These are phyloP conservation scores for Stemphylium vesicarium DNA, from an alignment of 2,329 filamentous ascomycete genomes.

Conservation along the genomic window DNA sequence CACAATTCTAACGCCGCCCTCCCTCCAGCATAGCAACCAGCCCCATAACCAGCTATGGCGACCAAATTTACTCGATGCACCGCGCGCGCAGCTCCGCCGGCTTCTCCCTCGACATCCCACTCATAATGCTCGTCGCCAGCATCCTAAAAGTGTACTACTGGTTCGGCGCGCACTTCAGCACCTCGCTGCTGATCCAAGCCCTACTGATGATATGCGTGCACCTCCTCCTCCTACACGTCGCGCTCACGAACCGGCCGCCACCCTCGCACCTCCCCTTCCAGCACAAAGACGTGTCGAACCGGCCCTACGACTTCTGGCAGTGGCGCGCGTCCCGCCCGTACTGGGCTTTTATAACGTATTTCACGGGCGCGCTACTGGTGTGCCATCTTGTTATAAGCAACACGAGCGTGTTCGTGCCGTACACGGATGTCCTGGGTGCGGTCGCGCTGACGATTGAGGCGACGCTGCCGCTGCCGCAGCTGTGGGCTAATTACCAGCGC, in stretches of 20 bases:
- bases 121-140: constrained; percentile 71
- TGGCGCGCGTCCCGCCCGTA: constrained; percentile 78
- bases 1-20: neutral
- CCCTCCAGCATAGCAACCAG: constrained; percentile 63
- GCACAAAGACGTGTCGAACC: constrained; percentile 54
- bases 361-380: constrained; percentile 65
- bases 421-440: constrained; percentile 73
- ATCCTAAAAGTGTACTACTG: constrained; percentile 71
- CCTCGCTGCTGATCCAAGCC: constrained; percentile 65
- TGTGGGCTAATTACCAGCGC: constrained; percentile 71
- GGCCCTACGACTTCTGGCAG: constrained; percentile 83
- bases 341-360: constrained; percentile 77
- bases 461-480: constrained; percentile 80
- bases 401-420: constrained; percentile 65
- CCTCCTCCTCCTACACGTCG: constrained; percentile 65
- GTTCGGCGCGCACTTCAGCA: constrained; percentile 67
- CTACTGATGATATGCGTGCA: constrained; percentile 66
- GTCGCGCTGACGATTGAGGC: constrained; percentile 81
- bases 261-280: constrained; percentile 65
- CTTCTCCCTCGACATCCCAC: constrained; percentile 70
- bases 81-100: constrained; percentile 65
- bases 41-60: constrained; percentile 69
- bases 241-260: constrained; percentile 61
- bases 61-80: constrained; percentile 71
- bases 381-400: constrained; percentile 72